Conservation (phyloP, 78 protist genomes). For the Acrasis kona region DNA sequence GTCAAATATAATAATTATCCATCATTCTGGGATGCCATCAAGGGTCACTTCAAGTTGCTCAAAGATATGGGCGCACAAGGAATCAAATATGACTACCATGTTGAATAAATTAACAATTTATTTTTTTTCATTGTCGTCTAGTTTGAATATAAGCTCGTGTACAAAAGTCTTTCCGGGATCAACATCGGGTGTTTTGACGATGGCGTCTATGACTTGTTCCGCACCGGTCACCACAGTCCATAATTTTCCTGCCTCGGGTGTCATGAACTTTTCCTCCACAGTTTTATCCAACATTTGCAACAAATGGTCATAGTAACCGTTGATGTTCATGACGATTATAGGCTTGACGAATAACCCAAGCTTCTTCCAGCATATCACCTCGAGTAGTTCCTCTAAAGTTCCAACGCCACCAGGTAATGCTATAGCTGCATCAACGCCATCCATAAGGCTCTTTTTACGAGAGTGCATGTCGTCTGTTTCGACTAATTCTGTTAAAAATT, state of each 20-base stretch:
- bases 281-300: background rate
- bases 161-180: too few species aligned
- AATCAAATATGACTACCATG: background rate
- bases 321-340: background rate
- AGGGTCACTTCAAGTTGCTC: background rate
- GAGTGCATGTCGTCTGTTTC: background rate
- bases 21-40: background rate
- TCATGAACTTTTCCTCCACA: background rate
- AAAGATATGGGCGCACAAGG: background rate
- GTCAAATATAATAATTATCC: background rate
- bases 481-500: background rate
- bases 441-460: background rate
- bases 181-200: too few species aligned
- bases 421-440: slow-evolving; percentile 12
- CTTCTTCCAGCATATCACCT: slow-evolving; percentile 9
- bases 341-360: slow-evolving; percentile 11
- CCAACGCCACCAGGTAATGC: slow-evolving; percentile 41
- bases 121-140: background rate
- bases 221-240: too few species aligned
- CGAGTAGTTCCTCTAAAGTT: slow-evolving; percentile 30
- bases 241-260: too few species aligned
- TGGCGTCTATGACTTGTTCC: too few species aligned
- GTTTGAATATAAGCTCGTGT: too few species aligned
- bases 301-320: background rate
- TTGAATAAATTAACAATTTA: background rate